phyloP scores from a whole-genome alignment of 495 filamentous ascomycete species.

The Penicillium ucsense region DNA sequence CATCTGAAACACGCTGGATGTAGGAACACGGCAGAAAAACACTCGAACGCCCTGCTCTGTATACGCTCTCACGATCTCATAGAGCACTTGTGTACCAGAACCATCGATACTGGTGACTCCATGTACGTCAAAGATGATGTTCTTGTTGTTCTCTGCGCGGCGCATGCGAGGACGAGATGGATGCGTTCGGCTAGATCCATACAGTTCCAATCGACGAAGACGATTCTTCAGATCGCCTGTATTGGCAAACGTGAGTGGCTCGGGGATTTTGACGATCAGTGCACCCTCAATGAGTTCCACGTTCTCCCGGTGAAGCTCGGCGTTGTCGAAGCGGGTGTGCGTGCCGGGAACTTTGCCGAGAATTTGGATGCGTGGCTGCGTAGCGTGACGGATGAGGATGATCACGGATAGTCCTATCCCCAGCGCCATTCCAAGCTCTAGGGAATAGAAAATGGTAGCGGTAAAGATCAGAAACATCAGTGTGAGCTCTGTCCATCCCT shows the following conservation, averaged over 20 bases:
- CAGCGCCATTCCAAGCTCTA: conserved; percentile 76
- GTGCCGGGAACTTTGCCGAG: conserved; percentile 82
- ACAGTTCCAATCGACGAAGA: conserved; percentile 73
- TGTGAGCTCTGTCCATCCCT: conserved; percentile 71
- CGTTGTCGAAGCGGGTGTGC: conserved; percentile 69
- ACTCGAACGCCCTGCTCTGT: conserved; percentile 62
- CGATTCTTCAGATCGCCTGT: conserved; percentile 85
- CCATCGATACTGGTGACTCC: conserved; percentile 90
- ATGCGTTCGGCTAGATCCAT: conserved; percentile 74
- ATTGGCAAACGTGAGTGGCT: conserved; percentile 94
- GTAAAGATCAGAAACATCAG: conserved; percentile 86
- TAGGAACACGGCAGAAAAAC: conserved; percentile 77
- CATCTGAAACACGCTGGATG: conserved; percentile 56
- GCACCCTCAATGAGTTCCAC: conserved; percentile 87
- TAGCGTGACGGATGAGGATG: conserved; percentile 79
- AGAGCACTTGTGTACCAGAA: conserved; percentile 81
- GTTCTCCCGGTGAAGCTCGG: conserved; percentile 63
- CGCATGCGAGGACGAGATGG: conserved; percentile 75
- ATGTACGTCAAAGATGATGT: conserved; percentile 94
- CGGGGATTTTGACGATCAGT: conserved; percentile 93
- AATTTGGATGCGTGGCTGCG: conserved; percentile 92
- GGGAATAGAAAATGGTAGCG: conserved; percentile 86
- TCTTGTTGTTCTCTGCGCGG: conserved; percentile 62
- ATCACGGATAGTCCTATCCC: conserved; percentile 83
- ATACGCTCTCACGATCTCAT: conserved; percentile 79